A percentile compares a stretch with the other conserved stretches of the same genome.
phyloP scores from a whole-genome alignment of 345 rosid genomes.

The Ceriops tagal region DNA sequence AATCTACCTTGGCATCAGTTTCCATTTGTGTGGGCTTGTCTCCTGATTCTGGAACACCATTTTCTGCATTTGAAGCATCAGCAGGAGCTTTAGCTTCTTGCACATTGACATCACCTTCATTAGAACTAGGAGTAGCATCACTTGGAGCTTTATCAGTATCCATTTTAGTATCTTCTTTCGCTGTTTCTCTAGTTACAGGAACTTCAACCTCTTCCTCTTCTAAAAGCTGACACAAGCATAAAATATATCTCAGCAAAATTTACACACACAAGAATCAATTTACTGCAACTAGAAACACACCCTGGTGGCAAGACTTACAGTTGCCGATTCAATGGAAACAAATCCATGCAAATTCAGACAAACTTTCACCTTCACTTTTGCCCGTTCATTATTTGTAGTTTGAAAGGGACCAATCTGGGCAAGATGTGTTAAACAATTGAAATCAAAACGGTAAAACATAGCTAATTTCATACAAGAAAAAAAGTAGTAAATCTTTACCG shows the following conservation, averaged over 20 bases:
- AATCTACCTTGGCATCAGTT: conserved; percentile 61
- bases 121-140: conserved; percentile 46
- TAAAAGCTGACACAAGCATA: conserved; percentile 53
- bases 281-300: not conserved
- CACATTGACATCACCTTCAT: conserved; percentile 69
- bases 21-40: conserved; percentile 84
- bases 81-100: conserved; percentile 65
- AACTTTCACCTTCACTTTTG: conserved; percentile 73
- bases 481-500: conserved; percentile 32
- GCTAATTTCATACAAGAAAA: too few species aligned
- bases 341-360: conserved; percentile 77
- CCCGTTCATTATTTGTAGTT: conserved; percentile 50
- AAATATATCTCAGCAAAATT: not conserved
- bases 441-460: too few species aligned
- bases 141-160: conserved; percentile 62
- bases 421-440: not conserved
- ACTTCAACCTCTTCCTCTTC: conserved; percentile 93
- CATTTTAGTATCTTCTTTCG: conserved; percentile 58
- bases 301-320: conserved; percentile 39
- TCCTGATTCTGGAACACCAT: conserved; percentile 70
- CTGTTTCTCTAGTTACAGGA: conserved; percentile 59
- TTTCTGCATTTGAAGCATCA: conserved; percentile 54
- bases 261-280: not conserved
- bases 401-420: conserved; percentile 87
- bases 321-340: conserved; percentile 67